These are phyloP conservation scores for Pestalotiopsis sp. DNA, from an alignment of 2,329 filamentous ascomycete genomes.

Conservation along the genomic window DNA sequence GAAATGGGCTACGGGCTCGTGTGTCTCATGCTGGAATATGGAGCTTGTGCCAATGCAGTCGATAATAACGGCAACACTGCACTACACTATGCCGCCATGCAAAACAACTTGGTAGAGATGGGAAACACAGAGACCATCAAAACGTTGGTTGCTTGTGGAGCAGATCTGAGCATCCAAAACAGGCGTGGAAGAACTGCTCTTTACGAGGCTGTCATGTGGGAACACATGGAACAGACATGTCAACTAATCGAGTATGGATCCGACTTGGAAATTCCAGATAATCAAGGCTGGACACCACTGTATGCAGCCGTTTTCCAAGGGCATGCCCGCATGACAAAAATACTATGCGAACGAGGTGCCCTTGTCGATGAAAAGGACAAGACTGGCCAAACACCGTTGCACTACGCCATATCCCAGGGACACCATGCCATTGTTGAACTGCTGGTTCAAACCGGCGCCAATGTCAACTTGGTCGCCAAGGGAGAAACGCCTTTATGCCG, in stretches of 20 bases:
- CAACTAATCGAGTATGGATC: slow-evolving; percentile 27
- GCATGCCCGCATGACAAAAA: slow-evolving; percentile 18
- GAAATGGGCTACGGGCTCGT: slow-evolving; percentile 25
- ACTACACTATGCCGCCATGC: slow-evolving; percentile 25
- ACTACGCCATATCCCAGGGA: slow-evolving; percentile 27
- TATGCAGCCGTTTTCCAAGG: slow-evolving; percentile 24
- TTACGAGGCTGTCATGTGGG: slow-evolving; percentile 24
- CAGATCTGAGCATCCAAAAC: slow-evolving; percentile 22
- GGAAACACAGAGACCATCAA: slow-evolving; percentile 21
- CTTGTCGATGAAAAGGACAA: slow-evolving; percentile 25
- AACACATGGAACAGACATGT: slow-evolving; percentile 17
- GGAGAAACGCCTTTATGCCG: slow-evolving; percentile 27
- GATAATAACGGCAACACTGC: slow-evolving; percentile 24
- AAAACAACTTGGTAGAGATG: slow-evolving; percentile 20
- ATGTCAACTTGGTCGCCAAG: slow-evolving; percentile 25
- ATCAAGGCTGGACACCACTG: slow-evolving; percentile 22
- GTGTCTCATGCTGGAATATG: slow-evolving; percentile 25
- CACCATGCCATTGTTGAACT: slow-evolving; percentile 18
- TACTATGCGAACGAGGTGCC: slow-evolving; percentile 24
- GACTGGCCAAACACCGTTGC: slow-evolving; percentile 23
- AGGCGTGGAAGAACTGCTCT: slow-evolving; percentile 22
- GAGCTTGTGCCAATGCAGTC: slow-evolving; percentile 19
- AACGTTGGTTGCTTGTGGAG: slow-evolving; percentile 23
- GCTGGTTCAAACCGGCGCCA: slow-evolving; percentile 23
- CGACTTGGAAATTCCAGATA: slow-evolving; percentile 22